Base-by-base conservation (phyloP, 1,139 yeast species). In the Hansenula lynferdii region DNA sequence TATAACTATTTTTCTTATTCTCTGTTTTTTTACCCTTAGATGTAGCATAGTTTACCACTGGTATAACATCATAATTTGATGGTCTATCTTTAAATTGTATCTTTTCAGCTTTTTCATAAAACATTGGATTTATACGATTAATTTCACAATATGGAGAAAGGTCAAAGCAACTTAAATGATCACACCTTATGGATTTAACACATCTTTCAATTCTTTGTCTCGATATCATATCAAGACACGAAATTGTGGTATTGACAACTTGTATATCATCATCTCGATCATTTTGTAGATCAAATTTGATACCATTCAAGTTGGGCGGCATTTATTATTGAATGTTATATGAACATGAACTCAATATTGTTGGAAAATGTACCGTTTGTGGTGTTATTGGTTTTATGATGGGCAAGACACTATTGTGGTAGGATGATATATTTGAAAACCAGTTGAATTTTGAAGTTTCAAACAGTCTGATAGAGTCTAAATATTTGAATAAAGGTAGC, bases 211-310 rank as follows among this genome's bases (percentile, higher is more conserved):
- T 24, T 10, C 37, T 11, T 29, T n/a, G n/a, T 29, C 22, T 22
- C 17, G 37, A 35, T 14, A 35, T 23, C 11, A 35, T 24, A 35
- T 35, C 37, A 5, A 21, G 25, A 16, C 31, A 29, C 12, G 33
- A 21, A 2, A 35, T 27, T 5, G 29, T n/a, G 2, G 33, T 15
- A 12, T 31, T 31, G 5, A 31, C 33, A 22, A 31, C 33, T 22
- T 31, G 8, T 7, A 31, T 11, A 22, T 31, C 33, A 16, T 22
- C 33, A 6, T 22, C 33, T 7, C 22, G 26, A 8, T 6, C n/a
- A 11, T 4, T 12, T 10, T 14, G 9, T 11, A 14, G 8, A 7
- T 17, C 21, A 6, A n/a, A 9, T 11, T 28, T 28, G 16, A 19
- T 16, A 7, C 30, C 30, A 17, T 28, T 28, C n/a, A 10, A 18